Conservation (phyloP, 2,329 filamentous ascomycete genomes). For the Fusarium sulawesiense region DNA sequence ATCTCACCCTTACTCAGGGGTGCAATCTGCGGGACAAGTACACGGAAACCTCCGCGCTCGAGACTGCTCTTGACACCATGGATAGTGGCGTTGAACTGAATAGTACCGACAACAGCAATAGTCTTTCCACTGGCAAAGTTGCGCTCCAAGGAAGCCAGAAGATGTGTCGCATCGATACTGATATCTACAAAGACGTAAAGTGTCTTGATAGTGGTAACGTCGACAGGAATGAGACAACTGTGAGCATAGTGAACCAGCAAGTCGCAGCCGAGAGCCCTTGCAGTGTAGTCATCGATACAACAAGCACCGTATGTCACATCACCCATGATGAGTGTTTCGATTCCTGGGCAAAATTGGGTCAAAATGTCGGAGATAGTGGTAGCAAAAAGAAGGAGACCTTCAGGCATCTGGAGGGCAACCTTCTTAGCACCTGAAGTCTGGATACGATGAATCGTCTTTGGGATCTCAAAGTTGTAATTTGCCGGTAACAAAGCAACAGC, state of each 20-base stretch:
- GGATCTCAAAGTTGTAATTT: slow-evolving; percentile 99
- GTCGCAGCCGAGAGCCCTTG: slow-evolving; percentile 91
- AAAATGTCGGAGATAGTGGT: slow-evolving; percentile 98
- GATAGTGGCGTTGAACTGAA: slow-evolving; percentile 98
- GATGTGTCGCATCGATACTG: slow-evolving; percentile 89
- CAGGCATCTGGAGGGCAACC: slow-evolving; percentile 96
- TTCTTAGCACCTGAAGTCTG: slow-evolving; percentile 81
- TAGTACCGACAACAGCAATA: slow-evolving; percentile 93
- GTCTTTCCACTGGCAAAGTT: slow-evolving; percentile 89
- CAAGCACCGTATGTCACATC: slow-evolving; percentile 99
- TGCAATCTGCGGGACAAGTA: slow-evolving; percentile 91
- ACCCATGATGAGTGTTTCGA: slow-evolving; percentile 97
- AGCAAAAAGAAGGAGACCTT: slow-evolving; percentile 93
- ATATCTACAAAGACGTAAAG: slow-evolving; percentile 99
- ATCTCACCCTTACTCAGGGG: slow-evolving; percentile 96
- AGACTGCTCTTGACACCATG: slow-evolving; percentile 84
- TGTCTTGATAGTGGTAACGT: slow-evolving; percentile 96
- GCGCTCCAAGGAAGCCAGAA: slow-evolving; percentile 85
- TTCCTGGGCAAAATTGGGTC: slow-evolving; percentile 90
- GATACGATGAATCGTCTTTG: slow-evolving; percentile 96
- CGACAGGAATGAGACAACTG: slow-evolving; percentile 94
- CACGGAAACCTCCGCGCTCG: slow-evolving; percentile 84
- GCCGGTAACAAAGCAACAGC: slow-evolving; percentile 87
- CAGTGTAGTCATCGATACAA: slow-evolving; percentile 98
- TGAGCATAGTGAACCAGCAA: slow-evolving; percentile 97